Conservation (phyloP, 2,329 filamentous ascomycete genomes). For the Akanthomyces dipterigenus region DNA sequence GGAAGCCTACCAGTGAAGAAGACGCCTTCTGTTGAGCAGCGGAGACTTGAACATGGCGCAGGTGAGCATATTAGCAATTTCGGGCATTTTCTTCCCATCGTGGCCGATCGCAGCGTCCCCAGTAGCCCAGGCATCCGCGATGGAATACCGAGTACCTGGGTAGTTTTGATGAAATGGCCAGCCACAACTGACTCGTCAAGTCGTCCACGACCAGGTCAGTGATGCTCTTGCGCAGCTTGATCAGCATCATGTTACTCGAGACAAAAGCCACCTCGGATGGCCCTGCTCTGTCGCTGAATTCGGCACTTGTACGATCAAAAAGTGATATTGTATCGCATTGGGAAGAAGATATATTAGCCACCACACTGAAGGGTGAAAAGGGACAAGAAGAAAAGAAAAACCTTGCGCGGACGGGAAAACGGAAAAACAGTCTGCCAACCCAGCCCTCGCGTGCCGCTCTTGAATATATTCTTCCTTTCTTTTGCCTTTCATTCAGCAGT, state of each 20-base stretch:
- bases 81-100: neutral
- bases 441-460: neutral
- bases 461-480: neutral
- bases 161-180: neutral
- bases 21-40: too few relatives aligned
- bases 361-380: neutral
- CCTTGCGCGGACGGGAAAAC: neutral
- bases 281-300: neutral
- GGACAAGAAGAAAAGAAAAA: neutral
- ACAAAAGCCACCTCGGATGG: neutral
- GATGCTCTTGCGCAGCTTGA: neutral
- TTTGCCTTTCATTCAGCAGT: neutral
- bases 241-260: neutral
- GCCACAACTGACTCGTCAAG: neutral
- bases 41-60: neutral
- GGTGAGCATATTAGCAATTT: neutral
- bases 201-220: neutral
- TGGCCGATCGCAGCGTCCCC: neutral
- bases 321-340: neutral
- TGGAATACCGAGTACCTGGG: neutral
- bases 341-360: neutral
- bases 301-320: neutral
- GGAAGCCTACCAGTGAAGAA: neutral
- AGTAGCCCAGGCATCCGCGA: neutral
- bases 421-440: neutral